Percentiles rank a stretch among this genome's conserved stretches.
These are phyloP conservation scores for barrel medic (Medicago truncatula) DNA, from an alignment of 306 rosid species.

Conservation along the genomic window DNA sequence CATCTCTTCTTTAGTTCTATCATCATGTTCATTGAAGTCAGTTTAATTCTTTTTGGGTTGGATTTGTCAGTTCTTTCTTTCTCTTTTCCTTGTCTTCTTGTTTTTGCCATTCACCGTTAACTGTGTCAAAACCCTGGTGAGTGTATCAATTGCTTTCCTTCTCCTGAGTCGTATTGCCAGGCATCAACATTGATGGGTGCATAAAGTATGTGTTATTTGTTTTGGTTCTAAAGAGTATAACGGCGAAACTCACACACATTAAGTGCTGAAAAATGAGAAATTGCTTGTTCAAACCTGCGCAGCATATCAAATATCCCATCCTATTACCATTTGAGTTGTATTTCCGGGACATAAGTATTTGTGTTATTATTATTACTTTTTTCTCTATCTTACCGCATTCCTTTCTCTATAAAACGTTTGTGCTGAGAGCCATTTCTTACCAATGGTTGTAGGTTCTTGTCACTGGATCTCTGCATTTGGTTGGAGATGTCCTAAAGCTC, in stretches of 20 bases:
- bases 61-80: not conserved
- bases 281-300: too few species aligned
- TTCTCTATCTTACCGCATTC: not conserved
- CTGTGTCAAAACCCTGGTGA: constrained; percentile 16
- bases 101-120: not conserved
- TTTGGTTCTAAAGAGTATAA: too few species aligned
- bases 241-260: too few species aligned
- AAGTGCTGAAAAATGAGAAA: too few species aligned
- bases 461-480: constrained; percentile 80
- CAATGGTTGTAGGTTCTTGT: constrained; percentile 70
- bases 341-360: too few species aligned
- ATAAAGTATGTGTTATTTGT: not conserved
- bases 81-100: constrained; percentile 2
- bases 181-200: not conserved
- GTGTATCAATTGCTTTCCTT: not conserved
- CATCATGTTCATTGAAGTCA: too few species aligned
- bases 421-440: constrained; percentile 16
- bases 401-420: not conserved
- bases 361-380: not conserved
- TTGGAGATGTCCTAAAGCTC: constrained; percentile 52
- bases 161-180: not conserved
- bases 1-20: not conserved
- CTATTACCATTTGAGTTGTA: too few species aligned
- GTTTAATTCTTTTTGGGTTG: constrained; percentile 4
- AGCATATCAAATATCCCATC: too few species aligned